Conservation (phyloP, 768 basidiomycete species). For the Collybia mongolica region DNA sequence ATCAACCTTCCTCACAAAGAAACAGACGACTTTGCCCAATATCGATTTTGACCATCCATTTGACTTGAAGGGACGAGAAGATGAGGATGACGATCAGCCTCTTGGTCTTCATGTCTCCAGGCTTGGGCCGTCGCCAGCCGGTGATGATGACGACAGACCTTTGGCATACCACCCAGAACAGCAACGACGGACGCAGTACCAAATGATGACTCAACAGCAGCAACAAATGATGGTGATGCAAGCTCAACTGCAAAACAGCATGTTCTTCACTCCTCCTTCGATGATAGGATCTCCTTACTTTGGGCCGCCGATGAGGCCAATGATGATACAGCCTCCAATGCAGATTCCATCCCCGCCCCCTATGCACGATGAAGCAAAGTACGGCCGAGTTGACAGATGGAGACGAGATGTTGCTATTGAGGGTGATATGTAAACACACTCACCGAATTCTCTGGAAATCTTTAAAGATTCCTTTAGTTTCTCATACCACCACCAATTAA, state of each 20-base stretch:
- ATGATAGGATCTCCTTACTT: conserved; percentile 76
- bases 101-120: conserved; percentile 68
- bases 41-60: conserved; percentile 37
- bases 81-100: conserved; percentile 70
- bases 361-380: conserved; percentile 63
- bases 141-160: conserved; percentile 69
- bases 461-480: too few relatives aligned
- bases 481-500: too few relatives aligned
- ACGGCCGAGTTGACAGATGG: conserved; percentile 76
- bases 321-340: conserved; percentile 43
- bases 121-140: conserved; percentile 26
- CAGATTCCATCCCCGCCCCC: conserved; percentile 62
- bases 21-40: conserved; percentile 41
- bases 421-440: conserved; percentile 34
- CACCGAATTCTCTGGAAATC: background rate
- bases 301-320: conserved; percentile 51
- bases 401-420: conserved; percentile 76
- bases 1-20: conserved; percentile 52
- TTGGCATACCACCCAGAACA: conserved; percentile 78
- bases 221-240: conserved; percentile 74
- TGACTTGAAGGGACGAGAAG: conserved; percentile 29
- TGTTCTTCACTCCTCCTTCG: conserved; percentile 67
- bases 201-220: conserved; percentile 51
- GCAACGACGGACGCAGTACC: conserved; percentile 70
- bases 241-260: conserved; percentile 70